Evolutionary conservation across 2,329 filamentous ascomycete species (phyloP).

Genomic region (Penicillium sp.): DNA sequence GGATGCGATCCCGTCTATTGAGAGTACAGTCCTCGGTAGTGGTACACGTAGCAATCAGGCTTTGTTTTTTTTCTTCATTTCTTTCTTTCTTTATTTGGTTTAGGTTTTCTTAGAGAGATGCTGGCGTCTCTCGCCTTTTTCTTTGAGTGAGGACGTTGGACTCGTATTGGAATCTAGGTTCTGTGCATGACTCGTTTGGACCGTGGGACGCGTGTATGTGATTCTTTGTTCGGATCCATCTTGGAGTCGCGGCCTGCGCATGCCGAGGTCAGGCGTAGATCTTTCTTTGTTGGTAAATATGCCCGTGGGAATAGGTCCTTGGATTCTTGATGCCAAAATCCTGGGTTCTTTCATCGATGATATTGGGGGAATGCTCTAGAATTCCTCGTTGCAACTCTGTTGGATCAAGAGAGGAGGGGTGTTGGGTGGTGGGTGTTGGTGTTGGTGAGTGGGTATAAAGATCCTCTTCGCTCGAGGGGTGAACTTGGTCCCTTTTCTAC

Average conservation of each 20-base stretch:
- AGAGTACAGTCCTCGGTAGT: conserved; percentile 11
- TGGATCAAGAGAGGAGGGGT: too few relatives aligned
- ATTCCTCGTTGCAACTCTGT: too few relatives aligned
- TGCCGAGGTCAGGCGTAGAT: neutral
- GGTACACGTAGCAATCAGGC: conserved; percentile 23
- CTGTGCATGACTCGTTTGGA: neutral
- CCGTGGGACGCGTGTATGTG: neutral
- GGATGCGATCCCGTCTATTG: conserved; percentile 15
- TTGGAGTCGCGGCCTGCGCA: neutral
- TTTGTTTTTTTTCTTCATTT: neutral
- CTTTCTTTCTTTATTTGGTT: neutral
- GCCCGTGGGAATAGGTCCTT: neutral
- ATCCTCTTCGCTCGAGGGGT: too few relatives aligned
- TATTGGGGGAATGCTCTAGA: too few relatives aligned
- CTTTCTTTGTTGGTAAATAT: neutral
- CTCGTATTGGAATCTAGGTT: neutral
- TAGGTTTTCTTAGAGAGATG: neutral
- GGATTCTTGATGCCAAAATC: neutral
- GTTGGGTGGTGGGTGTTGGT: too few relatives aligned
- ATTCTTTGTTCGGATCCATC: neutral
- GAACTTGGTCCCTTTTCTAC: too few relatives aligned
- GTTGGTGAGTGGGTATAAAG: too few relatives aligned
- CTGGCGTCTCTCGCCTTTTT: neutral
- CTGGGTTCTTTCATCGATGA: too few relatives aligned
- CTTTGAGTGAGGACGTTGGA: neutral